These are phyloP conservation scores for Fragilariopsis cylindrus DNA, from an alignment of 108 stramenopile species.

Conservation along the genomic window DNA sequence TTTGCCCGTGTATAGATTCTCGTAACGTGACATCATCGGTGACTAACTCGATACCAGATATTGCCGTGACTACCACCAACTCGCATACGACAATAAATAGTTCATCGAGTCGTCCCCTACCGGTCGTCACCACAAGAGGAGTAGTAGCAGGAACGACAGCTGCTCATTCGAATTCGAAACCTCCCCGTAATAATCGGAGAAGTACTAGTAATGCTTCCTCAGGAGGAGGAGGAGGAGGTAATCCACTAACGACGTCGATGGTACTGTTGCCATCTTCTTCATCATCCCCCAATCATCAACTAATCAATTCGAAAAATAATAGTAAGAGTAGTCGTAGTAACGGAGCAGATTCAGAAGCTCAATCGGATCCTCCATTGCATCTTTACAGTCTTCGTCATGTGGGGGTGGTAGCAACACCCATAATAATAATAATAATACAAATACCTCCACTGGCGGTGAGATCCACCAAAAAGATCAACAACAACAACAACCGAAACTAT, in stretches of 20 bases:
- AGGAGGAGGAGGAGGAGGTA: not conserved
- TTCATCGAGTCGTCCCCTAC: slow-evolving; percentile 17
- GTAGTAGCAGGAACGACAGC: not conserved
- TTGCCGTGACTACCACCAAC: slow-evolving; percentile 15
- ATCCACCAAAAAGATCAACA: not conserved
- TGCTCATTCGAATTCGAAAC: not conserved
- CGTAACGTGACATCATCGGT: not conserved
- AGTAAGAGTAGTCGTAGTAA: not conserved
- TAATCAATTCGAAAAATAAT: not conserved
- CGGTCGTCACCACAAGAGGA: slow-evolving; percentile 21
- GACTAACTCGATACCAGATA: slow-evolving; percentile 10
- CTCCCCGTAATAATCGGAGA: not conserved
- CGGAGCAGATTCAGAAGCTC: not conserved
- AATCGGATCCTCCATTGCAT: slow-evolving; percentile 1
- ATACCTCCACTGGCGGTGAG: not conserved
- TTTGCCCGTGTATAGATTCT: not conserved
- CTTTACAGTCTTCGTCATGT: not conserved
- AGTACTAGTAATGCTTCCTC: not conserved
- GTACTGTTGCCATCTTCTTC: too few relatives aligned
- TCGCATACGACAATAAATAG: slow-evolving; percentile 25
- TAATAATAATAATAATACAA: not conserved
- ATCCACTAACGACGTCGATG: too few relatives aligned
- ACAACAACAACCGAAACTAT: not conserved
- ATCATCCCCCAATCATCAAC: too few relatives aligned
- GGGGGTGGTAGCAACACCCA: not conserved